phyloP scores from a whole-genome alignment of 169 alveolate species.

The Blepharisma undulans region DNA sequence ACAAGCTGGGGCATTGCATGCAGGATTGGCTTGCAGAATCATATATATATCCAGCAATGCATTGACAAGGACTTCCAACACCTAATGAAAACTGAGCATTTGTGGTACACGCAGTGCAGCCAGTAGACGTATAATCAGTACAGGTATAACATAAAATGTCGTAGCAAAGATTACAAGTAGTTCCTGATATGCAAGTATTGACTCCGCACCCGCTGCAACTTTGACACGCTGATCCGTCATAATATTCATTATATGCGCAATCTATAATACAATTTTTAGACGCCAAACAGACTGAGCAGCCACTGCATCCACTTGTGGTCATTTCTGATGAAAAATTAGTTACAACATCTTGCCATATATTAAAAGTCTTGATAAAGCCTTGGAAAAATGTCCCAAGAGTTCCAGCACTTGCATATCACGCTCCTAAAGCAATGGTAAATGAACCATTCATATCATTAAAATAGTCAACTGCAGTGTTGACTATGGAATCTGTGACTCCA shows the following conservation, averaged over 20 bases:
- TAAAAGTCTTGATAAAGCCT: background rate
- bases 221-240: background rate
- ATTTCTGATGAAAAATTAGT: background rate
- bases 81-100: background rate
- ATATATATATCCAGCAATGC: background rate
- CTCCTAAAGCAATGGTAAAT: background rate
- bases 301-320: background rate
- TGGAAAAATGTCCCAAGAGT: background rate
- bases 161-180: slow-evolving; percentile 24
- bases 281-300: background rate
- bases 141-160: background rate
- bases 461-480: background rate
- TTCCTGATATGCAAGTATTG: background rate
- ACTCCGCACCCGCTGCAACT: background rate
- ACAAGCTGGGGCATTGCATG: background rate
- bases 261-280: background rate
- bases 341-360: background rate
- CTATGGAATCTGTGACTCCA: background rate
- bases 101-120: background rate
- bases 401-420: background rate
- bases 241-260: background rate
- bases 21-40: slow-evolving; percentile 4
- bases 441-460: background rate
- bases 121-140: background rate
- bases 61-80: background rate